Evolutionary conservation across 768 basidiomycete species (phyloP).

Genomic region (Trametes cubensis): DNA sequence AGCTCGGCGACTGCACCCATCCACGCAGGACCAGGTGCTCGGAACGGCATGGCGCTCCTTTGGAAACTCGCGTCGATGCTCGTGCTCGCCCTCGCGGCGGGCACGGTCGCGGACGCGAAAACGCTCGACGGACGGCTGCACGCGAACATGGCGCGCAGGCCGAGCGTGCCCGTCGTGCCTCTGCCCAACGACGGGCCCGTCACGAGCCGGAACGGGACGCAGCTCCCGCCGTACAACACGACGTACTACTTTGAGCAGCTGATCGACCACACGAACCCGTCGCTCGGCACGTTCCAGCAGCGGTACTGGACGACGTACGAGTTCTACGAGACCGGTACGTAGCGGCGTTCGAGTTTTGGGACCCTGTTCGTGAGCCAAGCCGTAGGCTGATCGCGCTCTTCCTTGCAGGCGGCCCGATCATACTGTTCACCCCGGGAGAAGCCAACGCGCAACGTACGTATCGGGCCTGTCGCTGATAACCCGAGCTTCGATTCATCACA

Average conservation of each 20-base stretch:
- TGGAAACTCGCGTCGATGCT: slow-evolving; percentile 15
- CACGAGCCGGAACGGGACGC: slow-evolving; percentile 31
- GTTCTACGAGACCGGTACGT: slow-evolving; percentile 52
- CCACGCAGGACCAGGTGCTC: not conserved
- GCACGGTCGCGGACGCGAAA: slow-evolving; percentile 17
- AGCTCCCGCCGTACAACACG: slow-evolving; percentile 36
- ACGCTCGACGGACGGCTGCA: slow-evolving; percentile 29
- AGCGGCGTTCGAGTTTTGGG: too few relatives aligned
- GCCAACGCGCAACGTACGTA: slow-evolving; percentile 48
- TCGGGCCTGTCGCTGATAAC: not conserved
- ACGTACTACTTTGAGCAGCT: slow-evolving; percentile 58
- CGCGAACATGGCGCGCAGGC: slow-evolving; percentile 26
- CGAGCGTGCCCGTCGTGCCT: slow-evolving; percentile 25
- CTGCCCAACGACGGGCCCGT: slow-evolving; percentile 24
- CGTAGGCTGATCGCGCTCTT: too few relatives aligned
- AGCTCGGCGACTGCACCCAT: too few relatives aligned
- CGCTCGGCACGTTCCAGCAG: slow-evolving; percentile 74
- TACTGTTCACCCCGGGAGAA: slow-evolving; percentile 71
- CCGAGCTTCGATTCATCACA: not conserved
- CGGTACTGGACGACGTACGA: slow-evolving; percentile 74
- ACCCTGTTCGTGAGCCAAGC: too few relatives aligned
- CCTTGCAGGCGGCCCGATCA: slow-evolving; percentile 52
- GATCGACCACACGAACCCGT: slow-evolving; percentile 57
- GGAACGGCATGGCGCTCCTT: slow-evolving; percentile 12
- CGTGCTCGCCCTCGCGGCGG: slow-evolving; percentile 18